phyloP scores from a whole-genome alignment of 441 rosid species.

The Macaranga tanarius region DNA sequence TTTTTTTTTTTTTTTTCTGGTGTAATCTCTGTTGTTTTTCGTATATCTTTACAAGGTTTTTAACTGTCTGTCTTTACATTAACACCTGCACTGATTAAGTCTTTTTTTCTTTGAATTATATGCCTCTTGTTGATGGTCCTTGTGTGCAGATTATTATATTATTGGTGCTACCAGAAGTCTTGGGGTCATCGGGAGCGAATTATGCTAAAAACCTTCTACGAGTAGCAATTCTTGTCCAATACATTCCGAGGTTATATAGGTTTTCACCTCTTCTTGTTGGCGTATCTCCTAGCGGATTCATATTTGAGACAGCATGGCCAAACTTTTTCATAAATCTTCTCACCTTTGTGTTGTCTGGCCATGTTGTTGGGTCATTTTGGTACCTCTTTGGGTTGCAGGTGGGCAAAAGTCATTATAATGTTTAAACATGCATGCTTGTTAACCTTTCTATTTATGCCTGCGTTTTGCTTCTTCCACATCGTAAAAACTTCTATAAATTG shows the following conservation, averaged over 20 bases:
- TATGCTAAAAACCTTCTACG: conserved; percentile 67
- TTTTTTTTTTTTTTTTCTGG: too few relatives aligned
- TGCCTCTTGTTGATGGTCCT: conserved; percentile 15
- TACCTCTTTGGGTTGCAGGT: conserved; percentile 93
- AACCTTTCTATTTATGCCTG: background rate
- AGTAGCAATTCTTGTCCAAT: conserved; percentile 59
- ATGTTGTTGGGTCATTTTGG: conserved; percentile 83
- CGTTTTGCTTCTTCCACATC: too few relatives aligned
- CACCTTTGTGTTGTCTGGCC: conserved; percentile 74
- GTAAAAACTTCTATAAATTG: too few relatives aligned
- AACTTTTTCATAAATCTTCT: conserved; percentile 84
- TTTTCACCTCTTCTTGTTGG: conserved; percentile 75
- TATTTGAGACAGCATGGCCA: conserved; percentile 92
- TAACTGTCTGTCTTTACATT: background rate
- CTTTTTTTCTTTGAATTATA: background rate
- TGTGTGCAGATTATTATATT: conserved; percentile 59
- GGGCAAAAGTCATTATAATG: conserved; percentile 17
- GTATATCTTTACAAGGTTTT: too few relatives aligned
- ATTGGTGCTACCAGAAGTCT: conserved; percentile 39
- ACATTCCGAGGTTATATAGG: conserved; percentile 71
- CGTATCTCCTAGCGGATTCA: conserved; percentile 63
- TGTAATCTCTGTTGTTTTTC: too few relatives aligned
- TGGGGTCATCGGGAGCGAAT: conserved; percentile 57
- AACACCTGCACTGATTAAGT: background rate
- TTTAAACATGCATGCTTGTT: conserved; percentile 9